A percentile compares a stretch with the other conserved stretches of the same genome.
These are phyloP conservation scores for Talaromyces marneffei DNA, from an alignment of 2,329 filamentous ascomycete species.

Conservation along the genomic window DNA sequence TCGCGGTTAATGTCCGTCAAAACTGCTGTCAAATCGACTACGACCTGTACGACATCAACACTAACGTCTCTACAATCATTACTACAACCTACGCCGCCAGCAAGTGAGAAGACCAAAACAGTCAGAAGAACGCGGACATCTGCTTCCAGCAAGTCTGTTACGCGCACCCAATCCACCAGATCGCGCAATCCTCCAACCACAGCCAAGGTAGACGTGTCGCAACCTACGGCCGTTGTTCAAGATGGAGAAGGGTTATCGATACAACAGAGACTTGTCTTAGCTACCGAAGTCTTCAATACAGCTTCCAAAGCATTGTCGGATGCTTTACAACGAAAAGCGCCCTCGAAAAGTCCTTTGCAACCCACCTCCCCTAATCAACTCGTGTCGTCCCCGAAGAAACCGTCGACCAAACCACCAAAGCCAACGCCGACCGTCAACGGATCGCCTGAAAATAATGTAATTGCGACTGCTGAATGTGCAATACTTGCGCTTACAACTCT, in stretches of 20 bases:
- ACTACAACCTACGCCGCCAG: slow-evolving; percentile 26
- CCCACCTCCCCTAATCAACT: slow-evolving; percentile 27
- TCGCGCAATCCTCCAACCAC: slow-evolving; percentile 23
- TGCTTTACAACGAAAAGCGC: slow-evolving; percentile 26
- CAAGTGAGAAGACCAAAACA: slow-evolving; percentile 16
- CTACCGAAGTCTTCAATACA: slow-evolving; percentile 43
- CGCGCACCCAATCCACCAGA: slow-evolving; percentile 22
- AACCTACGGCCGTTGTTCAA: slow-evolving; percentile 20
- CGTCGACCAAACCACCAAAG: slow-evolving; percentile 9
- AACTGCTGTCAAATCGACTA: slow-evolving; percentile 47
- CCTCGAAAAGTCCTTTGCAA: slow-evolving; percentile 21
- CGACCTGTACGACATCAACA: slow-evolving; percentile 48
- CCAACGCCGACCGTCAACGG: slow-evolving; percentile 4
- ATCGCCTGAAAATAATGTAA: slow-evolving; percentile 22
- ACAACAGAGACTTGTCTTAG: slow-evolving; percentile 38
- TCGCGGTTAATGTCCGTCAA: slow-evolving; percentile 45
- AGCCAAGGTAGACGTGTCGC: slow-evolving; percentile 23
- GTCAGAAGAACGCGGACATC: slow-evolving; percentile 20
- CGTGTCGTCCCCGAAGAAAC: slow-evolving; percentile 21
- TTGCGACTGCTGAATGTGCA: slow-evolving; percentile 36
- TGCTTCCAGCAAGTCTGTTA: slow-evolving; percentile 20
- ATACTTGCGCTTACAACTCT: slow-evolving; percentile 35
- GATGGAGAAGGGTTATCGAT: slow-evolving; percentile 26
- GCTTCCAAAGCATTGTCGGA: slow-evolving; percentile 41
- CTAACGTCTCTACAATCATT: slow-evolving; percentile 36